phyloP scores from a whole-genome alignment of 2,329 filamentous ascomycete genomes.

The Colletotrichum theobromicola region DNA sequence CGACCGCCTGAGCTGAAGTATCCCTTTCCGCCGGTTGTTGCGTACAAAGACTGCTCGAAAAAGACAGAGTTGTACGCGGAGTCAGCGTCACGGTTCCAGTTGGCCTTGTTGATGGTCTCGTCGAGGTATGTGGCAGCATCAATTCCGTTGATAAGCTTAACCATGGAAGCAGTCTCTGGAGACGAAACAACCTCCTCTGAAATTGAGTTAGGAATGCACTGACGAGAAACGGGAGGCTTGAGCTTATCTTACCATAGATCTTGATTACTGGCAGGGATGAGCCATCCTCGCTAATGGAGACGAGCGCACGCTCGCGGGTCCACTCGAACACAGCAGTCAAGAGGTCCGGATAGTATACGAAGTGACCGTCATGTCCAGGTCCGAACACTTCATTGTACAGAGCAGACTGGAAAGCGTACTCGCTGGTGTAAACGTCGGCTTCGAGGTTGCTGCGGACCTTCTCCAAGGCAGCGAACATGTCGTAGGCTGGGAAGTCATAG shows the following conservation, averaged over 20 bases:
- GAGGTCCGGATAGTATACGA: constrained; percentile 45
- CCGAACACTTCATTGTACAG: constrained; percentile 42
- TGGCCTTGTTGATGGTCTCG: constrained; percentile 23
- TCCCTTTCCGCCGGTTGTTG: constrained; percentile 25
- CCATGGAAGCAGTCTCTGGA: constrained; percentile 26
- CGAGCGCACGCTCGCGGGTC: constrained; percentile 42
- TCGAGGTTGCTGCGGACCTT: constrained; percentile 34
- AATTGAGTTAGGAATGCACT: neutral
- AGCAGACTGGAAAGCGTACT: constrained; percentile 46
- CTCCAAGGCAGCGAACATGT: constrained; percentile 40
- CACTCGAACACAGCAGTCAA: constrained; percentile 41
- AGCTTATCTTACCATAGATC: constrained; percentile 37
- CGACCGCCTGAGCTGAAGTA: constrained; percentile 37
- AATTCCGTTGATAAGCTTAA: constrained; percentile 32
- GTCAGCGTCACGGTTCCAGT: constrained; percentile 29
- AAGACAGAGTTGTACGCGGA: constrained; percentile 45
- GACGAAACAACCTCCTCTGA: constrained; percentile 34
- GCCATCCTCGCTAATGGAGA: constrained; percentile 41
- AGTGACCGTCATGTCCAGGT: constrained; percentile 46
- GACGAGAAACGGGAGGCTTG: neutral
- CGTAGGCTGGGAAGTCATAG: constrained; percentile 51
- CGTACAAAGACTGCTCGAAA: constrained; percentile 27
- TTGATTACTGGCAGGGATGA: constrained; percentile 49
- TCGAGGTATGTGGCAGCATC: constrained; percentile 27
- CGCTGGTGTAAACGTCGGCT: constrained; percentile 39